Base-by-base conservation (phyloP, 2,329 filamentous ascomycete species). In the Grosmannia huntii region DNA sequence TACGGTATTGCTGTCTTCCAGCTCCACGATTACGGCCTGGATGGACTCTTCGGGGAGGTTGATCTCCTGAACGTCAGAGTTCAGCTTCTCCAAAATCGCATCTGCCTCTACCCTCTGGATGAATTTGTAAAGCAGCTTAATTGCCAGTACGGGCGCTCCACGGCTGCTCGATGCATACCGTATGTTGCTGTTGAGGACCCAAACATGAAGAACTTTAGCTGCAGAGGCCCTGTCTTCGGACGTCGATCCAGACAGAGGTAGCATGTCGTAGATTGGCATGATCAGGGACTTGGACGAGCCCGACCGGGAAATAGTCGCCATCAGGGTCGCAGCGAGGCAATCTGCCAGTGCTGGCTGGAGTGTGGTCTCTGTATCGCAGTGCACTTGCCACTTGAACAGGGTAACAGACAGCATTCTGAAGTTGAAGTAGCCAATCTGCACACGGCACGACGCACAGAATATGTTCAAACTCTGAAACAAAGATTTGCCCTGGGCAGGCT, bases 21-120 rank as follows among this genome's bases (percentile, higher is more conserved):
- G 69, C 11, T 68, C 70, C 6, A 65, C 61, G 1, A 68, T 63
- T 7, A 85, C 68, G 33, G 71, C 70, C 5, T 67, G 59, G 31
- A 85, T 79, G 5, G 80, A 74, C 5, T 73, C 70, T 1, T 61
- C 62, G 0, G 84, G 81, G 36, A 88, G 68, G 33, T 70, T 73
- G 16, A 85, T 71, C 53, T 85, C 83, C 63, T 85, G 81, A 1
- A 86, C 75, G 56, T 80, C 77, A 21, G 76, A 82, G 60, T 68
- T 74, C 57, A 82, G 68, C 1, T 73, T 74, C 23, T 80, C 79
- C 12, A 79, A 68, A 64, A 82, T 66, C 50, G 69, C 70, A 48
- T 79, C 72, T 0, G 76, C 78, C 59, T 79, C 73, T 1, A 69
- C 67, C 44, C 66, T 66, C 12, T 64, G 62, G 16, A 83, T 71